Evolutionary conservation across 768 basidiomycete species (phyloP).

Genomic region (Trametes cinnabarina): DNA sequence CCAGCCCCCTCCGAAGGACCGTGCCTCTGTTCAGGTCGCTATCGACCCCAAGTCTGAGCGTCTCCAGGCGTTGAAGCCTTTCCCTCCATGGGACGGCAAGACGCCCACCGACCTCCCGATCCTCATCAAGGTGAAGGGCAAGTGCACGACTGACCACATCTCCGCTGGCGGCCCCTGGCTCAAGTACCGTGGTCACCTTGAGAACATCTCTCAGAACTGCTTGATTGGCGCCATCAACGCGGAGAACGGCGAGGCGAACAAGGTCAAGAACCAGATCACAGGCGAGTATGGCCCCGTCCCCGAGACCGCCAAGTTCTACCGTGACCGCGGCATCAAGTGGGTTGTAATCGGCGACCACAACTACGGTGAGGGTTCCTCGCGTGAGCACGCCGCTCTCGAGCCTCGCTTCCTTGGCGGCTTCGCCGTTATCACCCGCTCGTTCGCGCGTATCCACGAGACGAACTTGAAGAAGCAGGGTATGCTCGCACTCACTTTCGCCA

Average conservation of each 20-base stretch:
- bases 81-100: constrained; percentile 92
- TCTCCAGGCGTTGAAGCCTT: constrained; percentile 87
- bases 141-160: constrained; percentile 98
- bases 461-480: constrained; percentile 99
- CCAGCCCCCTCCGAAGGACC: constrained; percentile 89
- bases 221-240: constrained; percentile 96
- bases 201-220: constrained; percentile 99
- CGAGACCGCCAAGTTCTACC: constrained; percentile 82
- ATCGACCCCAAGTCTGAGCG: constrained; percentile 84
- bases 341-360: constrained; percentile 95
- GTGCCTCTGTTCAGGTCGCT: constrained; percentile 79
- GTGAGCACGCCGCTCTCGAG: constrained; percentile 96
- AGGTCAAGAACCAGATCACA: constrained; percentile 86
- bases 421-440: constrained; percentile 94
- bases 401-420: constrained; percentile 93
- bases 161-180: constrained; percentile 98
- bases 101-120: constrained; percentile 85
- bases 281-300: constrained; percentile 87
- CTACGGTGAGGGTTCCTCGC: constrained; percentile 98
- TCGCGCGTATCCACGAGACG: constrained; percentile 97
- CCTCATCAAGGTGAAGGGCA: constrained; percentile 98
- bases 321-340: constrained; percentile 89
- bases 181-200: constrained; percentile 98
- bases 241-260: constrained; percentile 96
- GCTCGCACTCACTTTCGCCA: constrained; percentile 91